phyloP scores from a whole-genome alignment of 2,329 filamentous ascomycete genomes.

The Coniochaeta ligniaria region DNA sequence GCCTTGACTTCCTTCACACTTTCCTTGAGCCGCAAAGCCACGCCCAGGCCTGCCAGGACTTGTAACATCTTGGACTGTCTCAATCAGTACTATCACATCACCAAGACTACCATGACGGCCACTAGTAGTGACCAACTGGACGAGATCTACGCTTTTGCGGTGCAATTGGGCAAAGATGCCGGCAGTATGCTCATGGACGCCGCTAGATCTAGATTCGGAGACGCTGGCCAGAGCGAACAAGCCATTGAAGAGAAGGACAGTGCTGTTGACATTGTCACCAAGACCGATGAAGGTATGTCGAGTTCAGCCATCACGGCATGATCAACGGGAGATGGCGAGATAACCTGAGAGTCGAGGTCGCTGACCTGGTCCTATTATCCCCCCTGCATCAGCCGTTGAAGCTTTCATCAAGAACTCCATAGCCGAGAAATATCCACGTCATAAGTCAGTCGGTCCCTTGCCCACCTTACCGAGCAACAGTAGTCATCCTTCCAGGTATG shows the following conservation, averaged over 20 bases:
- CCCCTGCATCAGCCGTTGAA: constrained; percentile 52
- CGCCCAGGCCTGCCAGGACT: too few species aligned
- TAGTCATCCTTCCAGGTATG: background rate
- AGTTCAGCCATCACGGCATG: background rate
- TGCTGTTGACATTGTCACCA: constrained; percentile 70
- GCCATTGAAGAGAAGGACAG: constrained; percentile 61
- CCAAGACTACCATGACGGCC: background rate
- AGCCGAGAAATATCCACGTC: constrained; percentile 51
- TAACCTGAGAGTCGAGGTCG: background rate
- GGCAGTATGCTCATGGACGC: constrained; percentile 60
- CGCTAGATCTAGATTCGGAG: constrained; percentile 47
- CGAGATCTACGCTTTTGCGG: constrained; percentile 62
- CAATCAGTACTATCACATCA: background rate
- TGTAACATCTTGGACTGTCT: background rate
- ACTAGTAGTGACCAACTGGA: constrained; percentile 43
- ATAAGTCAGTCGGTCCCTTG: constrained; percentile 44
- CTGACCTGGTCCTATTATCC: background rate
- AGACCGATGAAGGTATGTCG: constrained; percentile 61
- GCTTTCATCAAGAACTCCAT: constrained; percentile 59
- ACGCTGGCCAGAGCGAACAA: constrained; percentile 22
- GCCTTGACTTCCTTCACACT: background rate
- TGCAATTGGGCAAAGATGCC: constrained; percentile 63
- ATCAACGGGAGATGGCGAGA: background rate
- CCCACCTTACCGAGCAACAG: background rate
- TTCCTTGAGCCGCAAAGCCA: background rate